Conservation (phyloP, 306 rosid species). For the Sesbania bispinosa region DNA sequence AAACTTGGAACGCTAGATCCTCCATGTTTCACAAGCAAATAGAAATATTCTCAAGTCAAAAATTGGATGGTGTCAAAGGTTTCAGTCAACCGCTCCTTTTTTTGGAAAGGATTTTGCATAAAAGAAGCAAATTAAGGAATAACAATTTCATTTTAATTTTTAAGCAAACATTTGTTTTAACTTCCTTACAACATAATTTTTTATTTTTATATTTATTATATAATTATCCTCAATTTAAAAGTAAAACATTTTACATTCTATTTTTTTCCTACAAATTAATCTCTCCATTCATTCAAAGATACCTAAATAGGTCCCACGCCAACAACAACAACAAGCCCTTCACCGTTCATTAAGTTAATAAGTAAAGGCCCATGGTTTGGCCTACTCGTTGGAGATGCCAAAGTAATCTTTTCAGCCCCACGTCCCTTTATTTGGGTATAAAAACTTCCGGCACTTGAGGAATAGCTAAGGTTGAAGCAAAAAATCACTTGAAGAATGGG, state of each 20-base stretch:
- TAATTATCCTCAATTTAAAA: no score
- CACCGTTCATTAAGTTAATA: slow-evolving; percentile 49
- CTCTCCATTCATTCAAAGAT: slow-evolving; percentile 23
- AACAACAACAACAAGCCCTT: slow-evolving; percentile 38
- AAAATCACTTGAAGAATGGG: slow-evolving; percentile 40
- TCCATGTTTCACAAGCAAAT: slow-evolving; percentile 20
- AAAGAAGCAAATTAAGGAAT: neutral
- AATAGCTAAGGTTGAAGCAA: slow-evolving; percentile 23
- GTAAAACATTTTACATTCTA: no score
- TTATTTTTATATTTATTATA: no score
- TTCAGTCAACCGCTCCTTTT: neutral
- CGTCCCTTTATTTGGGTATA: slow-evolving; percentile 43
- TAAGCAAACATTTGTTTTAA: no score
- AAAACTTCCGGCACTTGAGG: slow-evolving; percentile 19
- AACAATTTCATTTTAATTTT: no score
- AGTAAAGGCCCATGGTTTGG: slow-evolving; percentile 23
- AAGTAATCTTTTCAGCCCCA: slow-evolving; percentile 47
- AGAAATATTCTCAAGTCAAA: slow-evolving; percentile 24
- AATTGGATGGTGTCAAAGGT: neutral
- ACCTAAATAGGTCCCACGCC: slow-evolving; percentile 51
- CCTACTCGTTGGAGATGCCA: slow-evolving; percentile 52
- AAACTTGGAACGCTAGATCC: slow-evolving; percentile 37
- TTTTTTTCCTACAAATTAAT: slow-evolving; percentile 1
- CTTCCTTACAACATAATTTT: no score
- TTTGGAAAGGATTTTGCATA: neutral